Base-by-base conservation (phyloP, 768 basidiomycete genomes). In the Panaeolus papilionaceus region DNA sequence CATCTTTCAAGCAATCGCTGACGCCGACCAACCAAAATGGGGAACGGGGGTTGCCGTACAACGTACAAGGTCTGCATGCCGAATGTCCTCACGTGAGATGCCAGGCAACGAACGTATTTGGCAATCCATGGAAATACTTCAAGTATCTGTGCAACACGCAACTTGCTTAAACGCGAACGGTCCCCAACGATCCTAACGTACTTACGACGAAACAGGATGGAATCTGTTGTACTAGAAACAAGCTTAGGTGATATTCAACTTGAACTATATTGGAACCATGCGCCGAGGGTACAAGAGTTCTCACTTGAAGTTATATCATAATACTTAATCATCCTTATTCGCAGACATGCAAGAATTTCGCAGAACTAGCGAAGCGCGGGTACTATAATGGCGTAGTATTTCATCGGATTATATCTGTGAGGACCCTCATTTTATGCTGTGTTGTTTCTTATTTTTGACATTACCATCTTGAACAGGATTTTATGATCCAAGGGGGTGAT, bases 401-500 rank as follows among this genome's bases (percentile, higher is more conserved):
- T 75, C 97, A 98, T 81, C 90, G 97, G 40, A 92, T 99, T 71
- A 92, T 99, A 61, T 83, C 92, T 45, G 95, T 95, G 70, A 61
- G 88, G 75, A 11, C 40, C 44, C 16, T 20, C 11, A 49, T 38
- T 16, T 5, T 37, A 51, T 37, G 44, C 18, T 14, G 10, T 47
- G 16, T 16, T 40, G 12, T 33, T n/a, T 61, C 18, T 45, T 6
- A 62, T 20, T 23, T 64, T 37, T 54, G 62, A 62, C 51, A 44
- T 61, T 44, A 39, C 51, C 12, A 66, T 39, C 65, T 39, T 61
- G 61, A 39, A 23, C 73, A 96, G 92, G 96, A 96, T 76, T 98
- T 98, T 75, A 98, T 98, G 97, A 90, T 98, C 16, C 97, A 99
- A 81, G 90, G 88, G 37, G 97, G 96, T 47, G 96, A 97, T 77